Percentiles rank a stretch among this genome's conserved stretches.
phyloP scores from a whole-genome alignment of 192 early-diverging fungal species.

The Rhizophagus sp. region DNA sequence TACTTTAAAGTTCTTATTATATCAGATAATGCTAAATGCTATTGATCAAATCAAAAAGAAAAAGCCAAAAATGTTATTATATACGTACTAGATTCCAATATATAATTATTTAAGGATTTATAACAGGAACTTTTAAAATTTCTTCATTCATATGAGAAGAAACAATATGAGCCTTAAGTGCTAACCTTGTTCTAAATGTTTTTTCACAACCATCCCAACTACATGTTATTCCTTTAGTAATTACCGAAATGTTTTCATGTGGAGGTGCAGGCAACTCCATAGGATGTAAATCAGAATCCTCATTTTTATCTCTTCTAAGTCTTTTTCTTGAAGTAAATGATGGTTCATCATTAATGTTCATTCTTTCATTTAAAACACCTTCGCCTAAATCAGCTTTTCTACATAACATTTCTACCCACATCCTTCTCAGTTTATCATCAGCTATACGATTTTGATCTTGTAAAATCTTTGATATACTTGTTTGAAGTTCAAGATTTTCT shows the following conservation, averaged over 20 bases:
- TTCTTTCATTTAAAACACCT: too few relatives aligned
- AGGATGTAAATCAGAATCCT: not conserved
- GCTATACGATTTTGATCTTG: not conserved
- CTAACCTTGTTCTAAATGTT: constrained; percentile 11
- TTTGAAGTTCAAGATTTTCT: not conserved
- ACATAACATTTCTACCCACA: constrained; percentile 9
- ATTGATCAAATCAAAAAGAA: too few relatives aligned
- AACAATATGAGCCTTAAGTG: not conserved
- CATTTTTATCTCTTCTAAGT: not conserved
- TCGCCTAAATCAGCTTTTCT: not conserved
- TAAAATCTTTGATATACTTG: not conserved
- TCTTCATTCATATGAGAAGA: not conserved
- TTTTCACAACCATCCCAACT: not conserved
- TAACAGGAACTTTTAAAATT: not conserved
- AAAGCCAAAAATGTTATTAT: too few relatives aligned
- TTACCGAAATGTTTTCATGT: not conserved
- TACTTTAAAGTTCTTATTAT: too few relatives aligned
- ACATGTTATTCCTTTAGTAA: not conserved
- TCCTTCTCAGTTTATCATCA: not conserved
- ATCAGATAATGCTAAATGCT: too few relatives aligned
- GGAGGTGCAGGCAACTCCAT: not conserved
- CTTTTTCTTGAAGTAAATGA: not conserved
- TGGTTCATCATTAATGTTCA: not conserved
- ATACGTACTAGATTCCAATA: too few relatives aligned
- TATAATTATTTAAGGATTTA: too few relatives aligned